Evolutionary conservation across 768 basidiomycete species (phyloP), one percentile per base, ranked within the genome.

Genomic region (Kwoniella sp.): DNA sequence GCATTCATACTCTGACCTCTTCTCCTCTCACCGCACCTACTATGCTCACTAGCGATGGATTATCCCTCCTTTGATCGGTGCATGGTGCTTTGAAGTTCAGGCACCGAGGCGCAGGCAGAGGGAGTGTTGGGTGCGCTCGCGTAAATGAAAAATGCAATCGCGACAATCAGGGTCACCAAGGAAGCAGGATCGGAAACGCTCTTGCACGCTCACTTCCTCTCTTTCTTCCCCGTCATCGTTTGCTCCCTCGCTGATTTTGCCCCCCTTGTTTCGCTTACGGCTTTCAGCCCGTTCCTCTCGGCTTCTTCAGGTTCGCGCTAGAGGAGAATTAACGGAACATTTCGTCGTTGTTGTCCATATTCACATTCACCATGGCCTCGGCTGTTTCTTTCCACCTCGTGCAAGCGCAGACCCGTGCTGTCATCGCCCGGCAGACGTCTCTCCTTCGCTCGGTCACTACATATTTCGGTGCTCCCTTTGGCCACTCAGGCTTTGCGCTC

Each of bases 381-480:
- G 5, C 41, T 45, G 41, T 8, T 45, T 45, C 15, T 45, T 45
- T 45, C 41, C 41, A 45, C 34, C 34, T 34, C 34, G 13, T 5
- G 5, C 13, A 34, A 34, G 5, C 7, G 34, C 34, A 34, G 34
- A 9, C 9, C n/a, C n/a, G n/a, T n/a, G n/a, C n/a, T n/a, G n/a
- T n/a, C n/a, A n/a, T n/a, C n/a, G n/a, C n/a, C n/a, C n/a, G 41
- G 41, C 41, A 45, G 41, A 45, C 41, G 41, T 45, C 41, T 45
- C 41, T 45, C 41, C 17, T 45, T n/a, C n/a, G n/a, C n/a, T n/a
- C 41, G 5, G 7, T 37, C 34, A 7, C 34, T 37, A 5, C 34
- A 7, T 37, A 7, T 37, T 37, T 37, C n/a, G n/a, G n/a, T n/a
- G n/a, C n/a, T 37, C 13, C 34, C 34, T 45, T 20, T 17, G 41